A percentile compares a stretch with the other conserved stretches of the same genome.
Conservation (phyloP, 495 filamentous ascomycete species). For the Articulospora tetracladia region DNA sequence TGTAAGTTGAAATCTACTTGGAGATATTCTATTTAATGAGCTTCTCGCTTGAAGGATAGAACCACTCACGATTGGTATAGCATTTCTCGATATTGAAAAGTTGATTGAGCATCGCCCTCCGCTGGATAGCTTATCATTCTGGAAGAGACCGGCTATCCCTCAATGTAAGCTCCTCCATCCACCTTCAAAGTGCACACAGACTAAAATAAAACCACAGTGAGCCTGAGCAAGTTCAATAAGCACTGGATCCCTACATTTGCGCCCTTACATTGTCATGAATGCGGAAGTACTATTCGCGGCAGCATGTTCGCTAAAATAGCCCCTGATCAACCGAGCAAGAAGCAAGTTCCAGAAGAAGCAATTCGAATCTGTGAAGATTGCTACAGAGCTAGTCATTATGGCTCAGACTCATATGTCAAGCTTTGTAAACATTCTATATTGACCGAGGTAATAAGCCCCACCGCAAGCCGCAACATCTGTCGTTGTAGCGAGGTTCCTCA, state of each 20-base stretch:
- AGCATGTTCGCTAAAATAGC: conserved; percentile 26
- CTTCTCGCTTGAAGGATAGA: too few relatives aligned
- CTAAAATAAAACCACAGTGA: not conserved
- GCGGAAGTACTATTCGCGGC: conserved; percentile 25
- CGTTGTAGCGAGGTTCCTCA: conserved; percentile 22
- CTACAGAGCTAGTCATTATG: conserved; percentile 11
- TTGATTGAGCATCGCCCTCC: conserved; percentile 1
- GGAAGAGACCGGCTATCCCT: not conserved
- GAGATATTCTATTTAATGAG: too few relatives aligned
- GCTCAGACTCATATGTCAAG: conserved; percentile 18
- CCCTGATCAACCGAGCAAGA: not conserved
- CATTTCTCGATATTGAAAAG: conserved; percentile 3
- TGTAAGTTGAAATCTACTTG: not conserved
- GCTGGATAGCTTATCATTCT: not conserved
- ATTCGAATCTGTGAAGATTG: conserved; percentile 24
- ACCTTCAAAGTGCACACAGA: not conserved
- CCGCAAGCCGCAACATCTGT: conserved; percentile 25
- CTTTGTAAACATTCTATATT: conserved; percentile 27
- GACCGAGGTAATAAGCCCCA: conserved; percentile 17
- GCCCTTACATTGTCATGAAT: conserved; percentile 23
- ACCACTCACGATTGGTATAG: too few relatives aligned
- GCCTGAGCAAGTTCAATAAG: not conserved
- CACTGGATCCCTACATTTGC: conserved; percentile 19
- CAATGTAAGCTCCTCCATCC: not conserved
- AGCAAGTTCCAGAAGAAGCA: not conserved